Base-by-base conservation (phyloP, 2,329 filamentous ascomycete genomes). In the Arachnomyces sp. region DNA sequence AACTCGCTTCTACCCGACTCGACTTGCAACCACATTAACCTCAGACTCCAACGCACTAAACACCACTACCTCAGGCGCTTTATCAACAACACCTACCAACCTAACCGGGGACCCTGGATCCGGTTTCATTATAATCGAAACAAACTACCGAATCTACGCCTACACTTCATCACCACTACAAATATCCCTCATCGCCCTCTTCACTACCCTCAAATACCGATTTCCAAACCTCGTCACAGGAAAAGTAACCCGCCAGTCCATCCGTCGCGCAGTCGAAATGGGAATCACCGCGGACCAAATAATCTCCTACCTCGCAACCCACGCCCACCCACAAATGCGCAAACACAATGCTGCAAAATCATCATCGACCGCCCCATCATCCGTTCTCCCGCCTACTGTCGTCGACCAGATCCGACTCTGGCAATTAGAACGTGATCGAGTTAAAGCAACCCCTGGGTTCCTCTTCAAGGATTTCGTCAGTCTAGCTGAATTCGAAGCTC, bases 231-330 rank as follows among this genome's bases (percentile, higher is more conserved):
- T 98, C 65, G 84, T 96, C 11, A 87, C 88, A 0, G 92, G 90
- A 31, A 88, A 92, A 50, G 73, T 98, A 31, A 93, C 88, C 9
- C 87, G 93, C 46, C 76, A 85, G 39, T 95, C 88, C 11, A 84
- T 96, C 53, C 85, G 87, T 40, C 78, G 81, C 43, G 93, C 93
- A 46, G 89, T 96, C 49, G 75, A 80, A 45, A 83, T 84, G 57
- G 92, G 92, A 56, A 98, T 98, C 67, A 95, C 89, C 1, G 82
- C 87, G 12, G 84, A 94, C 53, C 92, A 98, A 61, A 94, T 98
- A 61, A 90, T 98, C 54, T 81, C 83, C 13, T 98, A 96, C 66
- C 78, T 98, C 2, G 80, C 83, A 6, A 84, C 86, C 3, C 90
- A 98, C 65, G 92, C 92, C 0, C 92, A 98, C 66, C 88, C 93